Evolutionary conservation across 345 rosid species (phyloP).

Genomic region (Gossypium sturtianum): DNA sequence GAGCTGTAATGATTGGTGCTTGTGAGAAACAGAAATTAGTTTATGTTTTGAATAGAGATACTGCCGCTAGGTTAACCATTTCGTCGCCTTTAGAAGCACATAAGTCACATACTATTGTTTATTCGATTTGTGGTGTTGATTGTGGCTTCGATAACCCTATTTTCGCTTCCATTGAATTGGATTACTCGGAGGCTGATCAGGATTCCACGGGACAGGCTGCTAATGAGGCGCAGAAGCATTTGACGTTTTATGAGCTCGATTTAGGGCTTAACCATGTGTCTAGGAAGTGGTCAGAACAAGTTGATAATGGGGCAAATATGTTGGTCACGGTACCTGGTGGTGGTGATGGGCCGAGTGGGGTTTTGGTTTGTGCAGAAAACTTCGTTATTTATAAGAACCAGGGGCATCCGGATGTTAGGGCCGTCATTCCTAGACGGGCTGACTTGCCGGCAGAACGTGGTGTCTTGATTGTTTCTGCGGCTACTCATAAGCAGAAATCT

Average conservation of each 20-base stretch:
- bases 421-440: conserved; percentile 86
- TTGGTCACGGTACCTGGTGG: conserved; percentile 99
- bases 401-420: conserved; percentile 87
- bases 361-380: conserved; percentile 92
- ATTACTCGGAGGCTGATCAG: conserved; percentile 90
- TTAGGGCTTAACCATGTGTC: conserved; percentile 95
- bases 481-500: conserved; percentile 78
- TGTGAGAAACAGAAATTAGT: conserved; percentile 97
- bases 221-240: conserved; percentile 85
- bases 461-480: conserved; percentile 87
- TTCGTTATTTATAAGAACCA: conserved; percentile 94
- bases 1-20: conserved; percentile 93
- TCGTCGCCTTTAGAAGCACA: conserved; percentile 98
- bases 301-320: conserved; percentile 94
- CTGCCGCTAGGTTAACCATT: conserved; percentile 84
- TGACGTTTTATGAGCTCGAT: conserved; percentile 94
- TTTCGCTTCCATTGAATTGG: conserved; percentile 92
- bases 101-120: conserved; percentile 80
- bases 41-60: conserved; percentile 89
- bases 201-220: conserved; percentile 88
- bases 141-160: conserved; percentile 95
- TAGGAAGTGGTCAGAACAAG: conserved; percentile 91
- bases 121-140: conserved; percentile 83
- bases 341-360: conserved; percentile 95
- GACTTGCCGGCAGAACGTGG: conserved; percentile 94